Conservation (phyloP, 306 rosid genomes). For the Dryas octopetala region DNA sequence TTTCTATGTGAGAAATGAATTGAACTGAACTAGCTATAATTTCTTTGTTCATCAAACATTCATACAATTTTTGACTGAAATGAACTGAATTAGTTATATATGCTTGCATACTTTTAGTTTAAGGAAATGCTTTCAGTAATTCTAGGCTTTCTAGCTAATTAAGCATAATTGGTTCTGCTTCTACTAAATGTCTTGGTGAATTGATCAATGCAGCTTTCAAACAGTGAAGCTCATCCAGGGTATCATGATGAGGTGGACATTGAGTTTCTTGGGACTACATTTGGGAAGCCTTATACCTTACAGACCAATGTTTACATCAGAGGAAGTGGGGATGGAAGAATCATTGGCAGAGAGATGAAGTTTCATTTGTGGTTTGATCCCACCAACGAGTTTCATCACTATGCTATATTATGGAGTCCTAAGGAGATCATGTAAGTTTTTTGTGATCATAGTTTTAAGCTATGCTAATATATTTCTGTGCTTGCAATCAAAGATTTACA, state of each 20-base stretch:
- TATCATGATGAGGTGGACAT: constrained; percentile 97
- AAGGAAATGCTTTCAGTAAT: not conserved
- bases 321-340: constrained; percentile 90
- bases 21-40: not conserved
- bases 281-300: constrained; percentile 90
- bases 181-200: not conserved
- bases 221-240: constrained; percentile 92
- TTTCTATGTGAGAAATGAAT: constrained; percentile 62
- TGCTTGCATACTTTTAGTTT: not conserved
- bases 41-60: no score
- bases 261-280: constrained; percentile 93
- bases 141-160: no score
- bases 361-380: constrained; percentile 98
- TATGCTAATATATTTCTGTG: not conserved
- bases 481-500: not conserved
- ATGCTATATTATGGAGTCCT: constrained; percentile 88
- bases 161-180: not conserved
- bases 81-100: not conserved
- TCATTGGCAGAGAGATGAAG: constrained; percentile 94
- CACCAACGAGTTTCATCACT: constrained; percentile 74
- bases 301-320: constrained; percentile 93
- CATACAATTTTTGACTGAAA: not conserved
- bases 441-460: not conserved
- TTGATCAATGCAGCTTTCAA: constrained; percentile 66
- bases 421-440: constrained; percentile 79